These are phyloP conservation scores for Fraxinus cuspidata DNA, from an alignment of 257 asterid species.

Conservation along the genomic window DNA sequence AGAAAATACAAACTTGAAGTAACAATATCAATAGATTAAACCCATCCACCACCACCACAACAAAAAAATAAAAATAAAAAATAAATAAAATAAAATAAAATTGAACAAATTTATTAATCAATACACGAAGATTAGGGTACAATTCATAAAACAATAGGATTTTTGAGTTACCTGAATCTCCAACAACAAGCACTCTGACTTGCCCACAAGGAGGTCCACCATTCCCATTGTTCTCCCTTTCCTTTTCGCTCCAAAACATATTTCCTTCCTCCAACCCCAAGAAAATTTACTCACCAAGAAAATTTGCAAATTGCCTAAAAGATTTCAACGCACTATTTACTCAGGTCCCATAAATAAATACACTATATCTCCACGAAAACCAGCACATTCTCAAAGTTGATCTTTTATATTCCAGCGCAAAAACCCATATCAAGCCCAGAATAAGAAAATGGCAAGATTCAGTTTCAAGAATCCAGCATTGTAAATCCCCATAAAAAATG, in stretches of 20 bases:
- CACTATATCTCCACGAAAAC: conserved; percentile 23
- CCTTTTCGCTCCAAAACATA: conserved; percentile 94
- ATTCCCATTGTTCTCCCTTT: conserved; percentile 64
- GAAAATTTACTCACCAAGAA: conserved; percentile 2
- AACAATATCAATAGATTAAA: background rate
- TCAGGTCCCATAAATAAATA: conserved; percentile 33
- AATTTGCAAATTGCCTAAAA: background rate
- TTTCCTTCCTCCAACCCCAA: conserved; percentile 24
- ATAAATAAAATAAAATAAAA: no score
- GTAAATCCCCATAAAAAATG: conserved; percentile 12
- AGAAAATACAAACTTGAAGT: background rate
- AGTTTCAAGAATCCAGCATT: conserved; percentile 18
- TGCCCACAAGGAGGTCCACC: conserved; percentile 94
- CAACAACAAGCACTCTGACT: conserved; percentile 88
- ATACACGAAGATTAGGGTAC: background rate
- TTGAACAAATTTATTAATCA: background rate
- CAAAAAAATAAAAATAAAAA: background rate
- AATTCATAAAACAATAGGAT: background rate
- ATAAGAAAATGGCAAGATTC: conserved; percentile 6
- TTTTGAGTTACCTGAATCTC: conserved; percentile 74
- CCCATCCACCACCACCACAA: background rate
- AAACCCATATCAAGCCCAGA: conserved; percentile 25
- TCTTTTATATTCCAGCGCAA: conserved; percentile 16
- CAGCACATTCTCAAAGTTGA: conserved; percentile 17
- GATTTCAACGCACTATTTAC: conserved; percentile 21